phyloP scores from a whole-genome alignment of 768 basidiomycete genomes.

The Cystofilobasidium macerans region DNA sequence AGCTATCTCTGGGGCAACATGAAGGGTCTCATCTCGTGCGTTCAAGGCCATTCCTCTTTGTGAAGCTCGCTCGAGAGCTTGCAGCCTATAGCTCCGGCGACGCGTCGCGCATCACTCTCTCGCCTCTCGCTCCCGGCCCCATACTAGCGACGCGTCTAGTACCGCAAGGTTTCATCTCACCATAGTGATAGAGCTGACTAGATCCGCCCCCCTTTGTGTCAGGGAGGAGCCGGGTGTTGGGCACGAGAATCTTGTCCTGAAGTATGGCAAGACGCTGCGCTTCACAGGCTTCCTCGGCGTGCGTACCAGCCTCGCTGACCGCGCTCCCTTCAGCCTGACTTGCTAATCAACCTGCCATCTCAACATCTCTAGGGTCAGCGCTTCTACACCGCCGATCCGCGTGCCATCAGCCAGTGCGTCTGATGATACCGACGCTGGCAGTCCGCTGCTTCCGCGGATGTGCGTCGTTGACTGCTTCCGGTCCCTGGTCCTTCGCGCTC shows the following conservation, averaged over 20 bases:
- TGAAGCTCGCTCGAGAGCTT: too few species aligned
- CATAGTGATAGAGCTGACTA: too few species aligned
- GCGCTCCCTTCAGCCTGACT: too few species aligned
- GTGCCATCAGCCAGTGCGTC: slow-evolving; percentile 10
- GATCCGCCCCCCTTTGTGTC: background rate
- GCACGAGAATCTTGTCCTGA: slow-evolving; percentile 6
- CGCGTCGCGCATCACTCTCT: background rate
- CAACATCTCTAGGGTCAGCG: slow-evolving; percentile 1
- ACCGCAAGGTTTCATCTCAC: too few species aligned
- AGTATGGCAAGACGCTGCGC: slow-evolving; percentile 14
- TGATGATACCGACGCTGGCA: background rate
- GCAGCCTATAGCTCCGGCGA: background rate
- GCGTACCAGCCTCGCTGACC: background rate
- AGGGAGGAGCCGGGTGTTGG: slow-evolving; percentile 11
- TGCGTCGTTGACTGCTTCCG: background rate
- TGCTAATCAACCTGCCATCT: background rate
- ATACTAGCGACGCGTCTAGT: too few species aligned
- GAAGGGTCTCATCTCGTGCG: slow-evolving; percentile 8
- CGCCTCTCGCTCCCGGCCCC: too few species aligned
- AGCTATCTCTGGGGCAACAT: slow-evolving; percentile 19
- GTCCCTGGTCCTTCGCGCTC: background rate
- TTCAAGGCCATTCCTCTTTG: background rate
- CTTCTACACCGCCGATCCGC: slow-evolving; percentile 17
- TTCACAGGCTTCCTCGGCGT: slow-evolving; percentile 12
- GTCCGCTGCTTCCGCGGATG: background rate